Evolutionary conservation across 2,329 filamentous ascomycete species (phyloP).

Genomic region (Fusarium pininemorale): DNA sequence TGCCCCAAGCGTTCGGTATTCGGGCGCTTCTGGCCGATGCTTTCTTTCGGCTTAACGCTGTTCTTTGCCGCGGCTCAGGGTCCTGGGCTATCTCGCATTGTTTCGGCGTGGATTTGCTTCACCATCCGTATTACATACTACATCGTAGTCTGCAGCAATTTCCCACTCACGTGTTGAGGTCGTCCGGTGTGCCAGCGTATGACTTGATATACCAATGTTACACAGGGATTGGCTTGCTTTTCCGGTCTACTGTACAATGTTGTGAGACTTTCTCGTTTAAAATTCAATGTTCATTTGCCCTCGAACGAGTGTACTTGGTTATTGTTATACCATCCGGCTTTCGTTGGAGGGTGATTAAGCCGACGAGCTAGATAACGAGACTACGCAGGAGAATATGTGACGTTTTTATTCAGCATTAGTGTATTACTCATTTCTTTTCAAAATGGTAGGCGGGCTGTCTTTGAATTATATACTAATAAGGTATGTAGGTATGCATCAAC

Average conservation of each 20-base stretch:
- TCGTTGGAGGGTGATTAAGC: neutral
- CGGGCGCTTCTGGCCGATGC: constrained; percentile 26
- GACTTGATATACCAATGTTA: neutral
- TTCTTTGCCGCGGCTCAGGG: constrained; percentile 26
- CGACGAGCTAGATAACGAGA: neutral
- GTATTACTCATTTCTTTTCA: neutral
- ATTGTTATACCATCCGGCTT: neutral
- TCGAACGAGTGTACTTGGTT: neutral
- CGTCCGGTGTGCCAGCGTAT: neutral
- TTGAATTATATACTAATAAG: neutral
- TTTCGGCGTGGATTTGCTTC: constrained; percentile 35
- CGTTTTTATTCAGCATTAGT: neutral
- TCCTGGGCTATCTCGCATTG: constrained; percentile 37
- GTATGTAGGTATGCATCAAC: neutral
- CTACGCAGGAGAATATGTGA: neutral
- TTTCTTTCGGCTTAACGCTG: constrained; percentile 33
- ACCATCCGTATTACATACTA: neutral
- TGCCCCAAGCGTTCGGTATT: constrained; percentile 35
- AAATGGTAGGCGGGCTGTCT: neutral
- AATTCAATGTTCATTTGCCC: neutral
- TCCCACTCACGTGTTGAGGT: neutral
- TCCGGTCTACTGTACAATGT: neutral
- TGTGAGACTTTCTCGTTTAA: neutral
- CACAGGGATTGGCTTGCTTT: neutral
- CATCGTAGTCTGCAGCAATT: neutral